phyloP scores from a whole-genome alignment of 2,329 filamentous ascomycete species.

The Byssothecium circinans region DNA sequence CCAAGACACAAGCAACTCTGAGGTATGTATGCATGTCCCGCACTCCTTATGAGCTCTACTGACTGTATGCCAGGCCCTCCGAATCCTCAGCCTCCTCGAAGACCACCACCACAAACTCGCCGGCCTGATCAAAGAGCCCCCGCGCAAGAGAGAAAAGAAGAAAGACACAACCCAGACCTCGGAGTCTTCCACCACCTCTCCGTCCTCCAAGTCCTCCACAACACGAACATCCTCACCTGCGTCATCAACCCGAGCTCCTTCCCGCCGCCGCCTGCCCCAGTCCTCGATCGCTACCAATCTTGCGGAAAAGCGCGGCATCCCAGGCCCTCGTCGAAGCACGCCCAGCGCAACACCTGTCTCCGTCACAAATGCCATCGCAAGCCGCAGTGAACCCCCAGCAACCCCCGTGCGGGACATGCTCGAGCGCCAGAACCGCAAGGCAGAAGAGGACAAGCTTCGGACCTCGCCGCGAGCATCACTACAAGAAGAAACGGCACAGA shows the following conservation, averaged over 20 bases:
- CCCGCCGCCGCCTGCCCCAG: conserved; percentile 57
- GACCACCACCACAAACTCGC: conserved; percentile 84
- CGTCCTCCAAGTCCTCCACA: conserved; percentile 21
- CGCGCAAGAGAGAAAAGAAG: conserved; percentile 32
- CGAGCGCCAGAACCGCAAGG: conserved; percentile 33
- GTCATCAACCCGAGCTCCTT: conserved; percentile 35
- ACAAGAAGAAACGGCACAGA: conserved; percentile 13
- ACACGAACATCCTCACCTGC: conserved; percentile 33
- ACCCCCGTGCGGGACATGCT: conserved; percentile 38
- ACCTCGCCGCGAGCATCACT: conserved; percentile 13
- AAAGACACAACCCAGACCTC: conserved; percentile 11
- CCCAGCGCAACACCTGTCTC: conserved; percentile 73
- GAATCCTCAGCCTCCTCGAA: conserved; percentile 83
- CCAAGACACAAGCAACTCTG: conserved; percentile 65
- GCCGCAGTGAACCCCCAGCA: conserved; percentile 29
- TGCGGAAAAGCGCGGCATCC: conserved; percentile 81
- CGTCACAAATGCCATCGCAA: conserved; percentile 72
- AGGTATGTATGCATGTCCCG: conserved; percentile 47
- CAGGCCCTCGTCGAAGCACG: conserved; percentile 58
- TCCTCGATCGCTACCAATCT: conserved; percentile 88
- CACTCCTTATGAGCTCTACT: background rate
- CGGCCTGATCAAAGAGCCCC: conserved; percentile 72
- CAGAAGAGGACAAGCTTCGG: conserved; percentile 20
- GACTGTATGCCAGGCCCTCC: conserved; percentile 63
- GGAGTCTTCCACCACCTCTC: conserved; percentile 14